Evolutionary conservation across 768 basidiomycete genomes (phyloP).

Genomic region (Suillus luteus): DNA sequence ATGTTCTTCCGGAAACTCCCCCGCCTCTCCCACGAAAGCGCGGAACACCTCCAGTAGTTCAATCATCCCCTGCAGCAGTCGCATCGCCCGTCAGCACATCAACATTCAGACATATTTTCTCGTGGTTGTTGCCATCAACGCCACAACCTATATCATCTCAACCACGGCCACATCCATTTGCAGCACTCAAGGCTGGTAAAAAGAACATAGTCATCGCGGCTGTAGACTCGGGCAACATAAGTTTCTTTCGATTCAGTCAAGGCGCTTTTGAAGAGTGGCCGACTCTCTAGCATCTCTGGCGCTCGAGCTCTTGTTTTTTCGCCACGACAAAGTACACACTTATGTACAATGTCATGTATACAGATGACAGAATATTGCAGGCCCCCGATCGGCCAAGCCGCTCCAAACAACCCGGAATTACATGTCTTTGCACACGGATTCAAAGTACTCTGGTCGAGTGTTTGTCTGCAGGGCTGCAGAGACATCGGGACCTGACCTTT

Average conservation of each 20-base stretch:
- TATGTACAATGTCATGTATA: background rate
- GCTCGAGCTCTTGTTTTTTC: background rate
- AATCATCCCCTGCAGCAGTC: slow-evolving; percentile 12
- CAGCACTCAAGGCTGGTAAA: slow-evolving; percentile 79
- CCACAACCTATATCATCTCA: slow-evolving; percentile 30
- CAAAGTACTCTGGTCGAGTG: background rate
- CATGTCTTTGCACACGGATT: background rate
- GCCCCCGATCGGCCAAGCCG: background rate
- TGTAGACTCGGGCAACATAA: slow-evolving; percentile 84
- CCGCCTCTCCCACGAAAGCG: slow-evolving; percentile 59
- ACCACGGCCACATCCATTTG: slow-evolving; percentile 70
- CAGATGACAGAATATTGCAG: background rate
- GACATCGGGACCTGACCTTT: background rate
- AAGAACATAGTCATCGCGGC: slow-evolving; percentile 84
- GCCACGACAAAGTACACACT: background rate
- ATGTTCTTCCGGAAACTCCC: slow-evolving; percentile 59
- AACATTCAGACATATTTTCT: slow-evolving; percentile 19
- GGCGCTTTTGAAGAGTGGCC: slow-evolving; percentile 86
- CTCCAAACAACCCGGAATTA: background rate
- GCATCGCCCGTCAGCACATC: background rate
- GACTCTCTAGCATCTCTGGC: slow-evolving; percentile 24
- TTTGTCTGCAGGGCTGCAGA: background rate
- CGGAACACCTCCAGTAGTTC: slow-evolving; percentile 13
- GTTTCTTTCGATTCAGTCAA: slow-evolving; percentile 87
- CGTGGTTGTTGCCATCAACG: slow-evolving; percentile 30